Conservation (phyloP, 1,139 yeast species). For the Debaryomyces nepalensis region DNA sequence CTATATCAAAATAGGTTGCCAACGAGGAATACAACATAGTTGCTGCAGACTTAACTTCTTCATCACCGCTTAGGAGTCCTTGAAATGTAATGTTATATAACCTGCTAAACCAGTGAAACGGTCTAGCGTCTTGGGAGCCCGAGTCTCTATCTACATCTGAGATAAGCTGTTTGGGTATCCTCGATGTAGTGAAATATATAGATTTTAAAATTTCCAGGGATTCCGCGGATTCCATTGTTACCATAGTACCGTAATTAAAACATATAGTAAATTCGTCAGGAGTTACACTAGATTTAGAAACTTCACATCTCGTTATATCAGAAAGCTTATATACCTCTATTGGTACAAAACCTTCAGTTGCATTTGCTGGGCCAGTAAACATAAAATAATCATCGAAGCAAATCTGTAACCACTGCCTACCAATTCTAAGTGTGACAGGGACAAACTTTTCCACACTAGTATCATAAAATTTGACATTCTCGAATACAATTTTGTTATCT, state of each 20-base stretch:
- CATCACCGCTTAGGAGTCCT: constrained; percentile 64
- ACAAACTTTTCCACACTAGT: constrained; percentile 28
- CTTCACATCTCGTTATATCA: constrained; percentile 56
- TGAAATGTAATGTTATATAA: constrained; percentile 68
- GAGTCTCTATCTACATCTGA: constrained; percentile 29
- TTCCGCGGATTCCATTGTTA: constrained; percentile 63
- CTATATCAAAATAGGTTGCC: constrained; percentile 61
- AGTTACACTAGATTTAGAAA: constrained; percentile 52
- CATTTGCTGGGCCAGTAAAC: constrained; percentile 27
- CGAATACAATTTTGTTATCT: constrained; percentile 67
- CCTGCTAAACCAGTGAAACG: constrained; percentile 55
- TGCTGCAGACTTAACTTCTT: constrained; percentile 65
- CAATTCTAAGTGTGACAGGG: constrained; percentile 69
- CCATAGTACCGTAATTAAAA: constrained; percentile 45
- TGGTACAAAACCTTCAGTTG: constrained; percentile 45
- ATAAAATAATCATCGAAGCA: constrained; percentile 36
- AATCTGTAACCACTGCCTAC: constrained; percentile 70
- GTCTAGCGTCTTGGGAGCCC: constrained; percentile 25
- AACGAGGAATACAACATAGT: constrained; percentile 68
- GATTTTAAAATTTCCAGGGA: constrained; percentile 71
- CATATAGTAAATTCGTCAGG: constrained; percentile 59
- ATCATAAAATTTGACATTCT: constrained; percentile 59
- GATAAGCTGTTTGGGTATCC: constrained; percentile 41
- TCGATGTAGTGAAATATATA: constrained; percentile 65
- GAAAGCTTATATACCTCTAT: constrained; percentile 57